phyloP scores from a whole-genome alignment of 306 rosid species.

The Malus fusca region DNA sequence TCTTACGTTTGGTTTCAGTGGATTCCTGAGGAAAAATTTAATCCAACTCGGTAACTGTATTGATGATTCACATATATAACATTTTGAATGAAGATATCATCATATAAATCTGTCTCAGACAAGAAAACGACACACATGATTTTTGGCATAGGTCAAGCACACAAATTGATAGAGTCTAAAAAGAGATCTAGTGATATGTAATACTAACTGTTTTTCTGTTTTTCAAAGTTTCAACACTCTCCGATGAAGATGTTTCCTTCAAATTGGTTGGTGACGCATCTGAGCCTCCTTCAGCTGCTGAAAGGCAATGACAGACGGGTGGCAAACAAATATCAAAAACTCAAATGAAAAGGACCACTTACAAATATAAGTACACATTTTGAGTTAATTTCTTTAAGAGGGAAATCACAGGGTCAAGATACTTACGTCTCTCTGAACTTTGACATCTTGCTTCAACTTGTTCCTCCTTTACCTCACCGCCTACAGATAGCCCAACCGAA shows the following conservation, averaged over 20 bases:
- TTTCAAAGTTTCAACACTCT: slow-evolving; percentile 40
- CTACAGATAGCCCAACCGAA: slow-evolving; percentile 17
- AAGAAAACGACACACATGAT: not conserved
- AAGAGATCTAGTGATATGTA: slow-evolving; percentile 9
- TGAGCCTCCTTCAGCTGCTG: slow-evolving; percentile 38
- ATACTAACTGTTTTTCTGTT: slow-evolving; percentile 58
- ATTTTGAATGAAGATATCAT: not conserved
- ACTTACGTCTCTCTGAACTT: slow-evolving; percentile 50
- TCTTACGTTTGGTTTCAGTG: slow-evolving; percentile 67
- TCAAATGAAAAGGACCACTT: slow-evolving; percentile 13
- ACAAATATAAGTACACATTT: not conserved
- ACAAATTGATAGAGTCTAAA: not conserved
- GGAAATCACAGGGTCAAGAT: slow-evolving; percentile 21
- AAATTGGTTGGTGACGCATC: slow-evolving; percentile 29
- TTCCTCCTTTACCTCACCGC: slow-evolving; percentile 42
- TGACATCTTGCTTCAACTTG: slow-evolving; percentile 42
- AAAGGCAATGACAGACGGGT: slow-evolving; percentile 18
- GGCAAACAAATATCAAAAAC: slow-evolving; percentile 22
- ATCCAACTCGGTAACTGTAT: not conserved
- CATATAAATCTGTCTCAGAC: not conserved
- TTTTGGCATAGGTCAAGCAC: not conserved
- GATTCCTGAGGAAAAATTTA: slow-evolving; percentile 48
- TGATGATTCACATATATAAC: not conserved
- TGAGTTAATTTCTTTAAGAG: not conserved
- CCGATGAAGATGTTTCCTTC: slow-evolving; percentile 39